Conservation (phyloP, 345 rosid species). For the Aethionema arabicum region DNA sequence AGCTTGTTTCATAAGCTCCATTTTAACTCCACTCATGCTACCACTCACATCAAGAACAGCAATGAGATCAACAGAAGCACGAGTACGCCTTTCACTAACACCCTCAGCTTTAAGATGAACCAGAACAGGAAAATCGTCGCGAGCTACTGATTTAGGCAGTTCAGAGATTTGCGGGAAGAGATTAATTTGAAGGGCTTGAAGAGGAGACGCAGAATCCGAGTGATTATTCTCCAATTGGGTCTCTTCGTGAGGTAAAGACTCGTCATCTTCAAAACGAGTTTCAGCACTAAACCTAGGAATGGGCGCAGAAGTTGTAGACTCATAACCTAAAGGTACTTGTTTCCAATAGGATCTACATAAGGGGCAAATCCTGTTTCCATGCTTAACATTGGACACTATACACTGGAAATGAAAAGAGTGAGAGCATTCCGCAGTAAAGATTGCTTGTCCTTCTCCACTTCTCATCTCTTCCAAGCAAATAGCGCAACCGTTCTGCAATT, state of each 20-base stretch:
- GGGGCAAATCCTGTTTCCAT: conserved; percentile 85
- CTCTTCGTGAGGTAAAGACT: conserved; percentile 41
- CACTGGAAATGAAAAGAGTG: conserved; percentile 95
- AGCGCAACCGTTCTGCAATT: conserved; percentile 69
- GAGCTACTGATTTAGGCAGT: conserved; percentile 42
- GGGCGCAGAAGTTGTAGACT: conserved; percentile 46
- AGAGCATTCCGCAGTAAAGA: conserved; percentile 91
- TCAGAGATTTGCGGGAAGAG: conserved; percentile 45
- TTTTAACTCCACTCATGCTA: conserved; percentile 85
- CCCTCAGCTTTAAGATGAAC: conserved; percentile 80
- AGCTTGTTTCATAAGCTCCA: conserved; percentile 79
- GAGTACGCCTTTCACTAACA: conserved; percentile 38
- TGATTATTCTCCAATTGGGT: conserved; percentile 29
- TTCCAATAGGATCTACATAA: conserved; percentile 86
- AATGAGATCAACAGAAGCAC: conserved; percentile 85
- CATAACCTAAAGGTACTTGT: conserved; percentile 40
- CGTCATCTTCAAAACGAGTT: conserved; percentile 81
- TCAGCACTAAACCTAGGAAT: conserved; percentile 39
- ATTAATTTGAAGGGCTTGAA: conserved; percentile 28
- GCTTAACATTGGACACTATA: conserved; percentile 75
- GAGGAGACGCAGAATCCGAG: conserved; percentile 31
- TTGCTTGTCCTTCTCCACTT: conserved; percentile 75
- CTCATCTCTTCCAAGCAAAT: conserved; percentile 72
- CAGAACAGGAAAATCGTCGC: conserved; percentile 62
- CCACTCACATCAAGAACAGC: conserved; percentile 96